These are phyloP conservation scores for Rhizopogon vesiculosus DNA, from an alignment of 768 basidiomycete species.

Conservation along the genomic window DNA sequence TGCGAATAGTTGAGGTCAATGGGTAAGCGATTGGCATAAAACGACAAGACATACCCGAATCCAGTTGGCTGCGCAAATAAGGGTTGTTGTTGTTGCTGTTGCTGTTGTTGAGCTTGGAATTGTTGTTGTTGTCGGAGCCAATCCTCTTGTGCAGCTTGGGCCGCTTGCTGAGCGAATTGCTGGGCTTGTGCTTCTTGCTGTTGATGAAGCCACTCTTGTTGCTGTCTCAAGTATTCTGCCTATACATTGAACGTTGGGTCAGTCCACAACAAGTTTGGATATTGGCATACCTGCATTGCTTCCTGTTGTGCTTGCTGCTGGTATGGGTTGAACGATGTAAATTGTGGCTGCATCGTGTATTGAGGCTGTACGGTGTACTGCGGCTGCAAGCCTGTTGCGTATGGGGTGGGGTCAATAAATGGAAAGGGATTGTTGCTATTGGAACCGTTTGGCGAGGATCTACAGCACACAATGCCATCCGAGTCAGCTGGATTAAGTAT, in stretches of 20 bases:
- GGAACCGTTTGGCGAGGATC: constrained; percentile 28
- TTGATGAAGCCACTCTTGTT: constrained; percentile 72
- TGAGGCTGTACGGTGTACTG: constrained; percentile 82
- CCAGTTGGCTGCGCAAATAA: constrained; percentile 66
- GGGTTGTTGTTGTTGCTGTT: constrained; percentile 38
- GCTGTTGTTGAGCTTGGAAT: constrained; percentile 39
- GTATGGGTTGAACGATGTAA: constrained; percentile 91
- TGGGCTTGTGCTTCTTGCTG: constrained; percentile 47
- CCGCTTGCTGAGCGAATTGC: constrained; percentile 33
- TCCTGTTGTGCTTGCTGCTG: constrained; percentile 93
- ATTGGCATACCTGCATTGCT: constrained; percentile 52
- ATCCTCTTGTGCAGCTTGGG: constrained; percentile 47
- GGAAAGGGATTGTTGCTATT: constrained; percentile 52
- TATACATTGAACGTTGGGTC: constrained; percentile 7
- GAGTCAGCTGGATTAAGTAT: constrained; percentile 3
- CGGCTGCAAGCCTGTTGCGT: constrained; percentile 56
- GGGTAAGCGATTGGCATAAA: background rate
- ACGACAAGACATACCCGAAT: constrained; percentile 51
- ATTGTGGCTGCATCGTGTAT: constrained; percentile 72
- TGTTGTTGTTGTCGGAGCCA: constrained; percentile 62
- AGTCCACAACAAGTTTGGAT: background rate
- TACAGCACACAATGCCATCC: constrained; percentile 9
- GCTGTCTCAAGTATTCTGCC: constrained; percentile 41
- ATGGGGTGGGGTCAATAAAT: constrained; percentile 54
- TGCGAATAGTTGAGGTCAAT: constrained; percentile 28